Base-by-base conservation (phyloP, 768 basidiomycete species). In the Podaxis rugospora region DNA sequence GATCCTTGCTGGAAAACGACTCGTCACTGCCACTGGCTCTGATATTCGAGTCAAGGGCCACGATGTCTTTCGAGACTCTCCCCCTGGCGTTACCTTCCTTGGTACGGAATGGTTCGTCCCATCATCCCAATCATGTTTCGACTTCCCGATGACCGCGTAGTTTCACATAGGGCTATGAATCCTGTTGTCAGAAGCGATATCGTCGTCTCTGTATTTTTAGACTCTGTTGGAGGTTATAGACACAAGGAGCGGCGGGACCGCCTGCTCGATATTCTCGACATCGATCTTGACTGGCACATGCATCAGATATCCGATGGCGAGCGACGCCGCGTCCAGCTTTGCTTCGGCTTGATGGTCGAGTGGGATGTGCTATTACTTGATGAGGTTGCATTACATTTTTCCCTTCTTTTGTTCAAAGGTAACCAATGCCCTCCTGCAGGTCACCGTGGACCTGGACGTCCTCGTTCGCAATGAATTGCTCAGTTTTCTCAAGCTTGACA, bases 231-330 rank as follows among this genome's bases (percentile, higher is more conserved):
- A 13, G 97, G 97, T 0, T 98, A 97, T 71, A 81, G 94, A 56
- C 84, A 98, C 76, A 96, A 96, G 71, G 89, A 87, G 66, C 82
- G 95, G 32, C 80, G 96, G 44, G 93, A 99, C 71, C 74, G 69
- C 5, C 81, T 99, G 3, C 86, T 99, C 57, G 89, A 94, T 72
- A 90, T 99, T 62, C 78, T 98, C 46, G 95, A 98, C 70, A 85
- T 99, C 61, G 97, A 99, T 75, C 76, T 98, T 18, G 91, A 95
- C 69, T 99, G 93, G 95, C 92, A 86, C 64, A 95, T 96, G 93
- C 93, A 96, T 69, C 75, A 87, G 61, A 95, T 99, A 62, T 96
- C 94, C 2, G 97, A 99, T 71, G 97, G 97, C 51, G 97, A 98
- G 74, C 83, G 97, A 55, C 84, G 97, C 46, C 68, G 82, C 54